These are phyloP conservation scores for Linum trigynum DNA, from an alignment of 345 rosid species.

Conservation along the genomic window DNA sequence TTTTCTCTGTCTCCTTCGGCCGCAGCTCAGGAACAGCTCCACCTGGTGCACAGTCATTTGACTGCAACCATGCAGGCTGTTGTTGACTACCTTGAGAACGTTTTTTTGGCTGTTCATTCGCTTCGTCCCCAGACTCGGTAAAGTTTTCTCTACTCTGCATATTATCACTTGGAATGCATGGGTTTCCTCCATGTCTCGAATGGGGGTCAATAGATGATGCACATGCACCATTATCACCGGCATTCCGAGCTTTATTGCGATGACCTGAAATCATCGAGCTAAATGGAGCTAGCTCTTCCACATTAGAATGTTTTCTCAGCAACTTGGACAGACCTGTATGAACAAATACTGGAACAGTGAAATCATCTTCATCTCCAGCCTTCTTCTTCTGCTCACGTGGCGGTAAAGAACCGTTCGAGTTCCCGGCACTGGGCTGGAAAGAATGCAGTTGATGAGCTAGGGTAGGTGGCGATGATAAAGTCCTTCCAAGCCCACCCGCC, in stretches of 20 bases:
- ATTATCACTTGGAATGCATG: slow-evolving; percentile 14
- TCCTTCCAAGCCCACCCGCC: slow-evolving; percentile 40
- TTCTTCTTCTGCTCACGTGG: slow-evolving; percentile 35
- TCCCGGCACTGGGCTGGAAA: slow-evolving; percentile 23
- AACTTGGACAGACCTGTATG: slow-evolving; percentile 29
- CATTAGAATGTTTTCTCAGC: slow-evolving; percentile 20
- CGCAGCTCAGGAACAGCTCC: slow-evolving; percentile 16
- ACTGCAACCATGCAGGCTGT: slow-evolving; percentile 21
- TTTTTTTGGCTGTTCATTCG: slow-evolving; percentile 18
- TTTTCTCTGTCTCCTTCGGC: slow-evolving; percentile 23
- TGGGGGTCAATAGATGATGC: slow-evolving; percentile 16
- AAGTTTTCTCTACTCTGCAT: slow-evolving; percentile 16
- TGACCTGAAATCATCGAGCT: slow-evolving; percentile 10
- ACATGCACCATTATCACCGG: slow-evolving; percentile 11
- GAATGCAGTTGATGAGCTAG: slow-evolving; percentile 29
- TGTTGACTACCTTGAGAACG: slow-evolving; percentile 17
- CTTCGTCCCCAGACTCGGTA: slow-evolving; percentile 13
- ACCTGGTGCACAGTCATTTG: slow-evolving; percentile 12
- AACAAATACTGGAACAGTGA: slow-evolving; percentile 55
- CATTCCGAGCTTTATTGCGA: slow-evolving; percentile 17
- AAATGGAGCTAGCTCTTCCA: slow-evolving; percentile 20
- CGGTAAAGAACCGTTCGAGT: slow-evolving; percentile 23
- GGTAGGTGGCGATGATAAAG: slow-evolving; percentile 27
- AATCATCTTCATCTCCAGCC: slow-evolving; percentile 62
- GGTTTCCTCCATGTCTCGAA: slow-evolving; percentile 24